A percentile compares a stretch with the other conserved stretches of the same genome.
These are phyloP conservation scores for Neurospora sp. DNA, from an alignment of 495 filamentous ascomycete species.

Conservation along the genomic window DNA sequence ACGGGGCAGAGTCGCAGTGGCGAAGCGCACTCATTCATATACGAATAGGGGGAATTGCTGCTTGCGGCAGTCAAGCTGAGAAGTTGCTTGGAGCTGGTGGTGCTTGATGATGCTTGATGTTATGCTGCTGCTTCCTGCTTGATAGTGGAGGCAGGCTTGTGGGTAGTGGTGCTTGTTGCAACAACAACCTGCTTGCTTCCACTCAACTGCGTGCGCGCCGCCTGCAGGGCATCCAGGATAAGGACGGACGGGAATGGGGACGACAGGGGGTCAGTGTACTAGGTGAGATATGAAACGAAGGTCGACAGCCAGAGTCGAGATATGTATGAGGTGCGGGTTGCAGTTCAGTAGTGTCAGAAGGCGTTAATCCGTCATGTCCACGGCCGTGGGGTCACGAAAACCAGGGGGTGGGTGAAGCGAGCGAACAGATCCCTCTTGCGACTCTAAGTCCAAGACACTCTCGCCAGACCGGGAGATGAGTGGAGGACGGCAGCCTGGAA, in stretches of 20 bases:
- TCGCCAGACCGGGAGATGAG: conserved; percentile 17
- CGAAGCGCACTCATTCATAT: conserved; percentile 19
- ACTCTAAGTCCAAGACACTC: conserved; percentile 17
- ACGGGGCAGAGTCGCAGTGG: conserved; percentile 17
- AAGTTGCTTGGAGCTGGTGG: neutral
- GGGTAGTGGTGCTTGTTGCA: neutral
- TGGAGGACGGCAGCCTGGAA: conserved; percentile 21
- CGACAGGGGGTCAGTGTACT: neutral
- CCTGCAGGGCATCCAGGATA: neutral
- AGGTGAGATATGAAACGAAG: neutral
- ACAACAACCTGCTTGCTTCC: neutral
- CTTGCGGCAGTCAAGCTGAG: neutral
- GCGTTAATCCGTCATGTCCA: neutral
- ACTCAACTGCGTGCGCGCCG: neutral
- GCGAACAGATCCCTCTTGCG: neutral
- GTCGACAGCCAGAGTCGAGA: neutral
- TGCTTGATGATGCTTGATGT: conserved; percentile 2
- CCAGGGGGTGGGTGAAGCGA: neutral
- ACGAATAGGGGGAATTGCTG: neutral
- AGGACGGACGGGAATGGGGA: neutral
- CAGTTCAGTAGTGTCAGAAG: neutral
- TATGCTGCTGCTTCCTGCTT: conserved; percentile 1
- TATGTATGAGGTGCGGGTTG: neutral
- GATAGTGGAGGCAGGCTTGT: neutral
- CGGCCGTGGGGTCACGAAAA: neutral